Conservation (phyloP, 2,329 filamentous ascomycete species). For the Claviceps digitariae region DNA sequence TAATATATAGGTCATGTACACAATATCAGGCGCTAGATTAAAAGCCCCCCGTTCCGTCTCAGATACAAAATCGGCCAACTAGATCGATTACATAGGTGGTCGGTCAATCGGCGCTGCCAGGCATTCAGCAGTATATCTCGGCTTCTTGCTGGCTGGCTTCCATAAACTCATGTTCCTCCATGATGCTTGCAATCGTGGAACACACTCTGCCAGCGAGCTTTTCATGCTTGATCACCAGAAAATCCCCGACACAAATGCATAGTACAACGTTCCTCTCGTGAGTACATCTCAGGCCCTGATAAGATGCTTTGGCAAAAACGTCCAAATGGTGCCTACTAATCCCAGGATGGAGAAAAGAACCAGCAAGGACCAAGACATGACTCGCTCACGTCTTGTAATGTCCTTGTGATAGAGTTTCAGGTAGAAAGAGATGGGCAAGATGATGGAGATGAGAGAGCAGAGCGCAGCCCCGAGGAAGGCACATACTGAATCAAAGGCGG, state of each 20-base stretch:
- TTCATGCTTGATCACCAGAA: too few relatives aligned
- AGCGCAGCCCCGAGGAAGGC: conserved; percentile 78
- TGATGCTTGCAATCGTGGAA: not conserved
- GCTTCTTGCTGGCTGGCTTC: not conserved
- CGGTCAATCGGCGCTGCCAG: too few relatives aligned
- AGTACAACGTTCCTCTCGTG: too few relatives aligned
- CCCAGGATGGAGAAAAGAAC: conserved; percentile 56
- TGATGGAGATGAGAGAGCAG: conserved; percentile 89
- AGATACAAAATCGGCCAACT: too few relatives aligned
- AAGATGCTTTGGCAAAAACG: conserved; percentile 68
- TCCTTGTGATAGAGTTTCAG: conserved; percentile 75
- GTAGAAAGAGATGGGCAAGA: conserved; percentile 78
- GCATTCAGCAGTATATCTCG: not conserved
- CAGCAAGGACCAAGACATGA: conserved; percentile 56
- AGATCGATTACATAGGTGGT: too few relatives aligned
- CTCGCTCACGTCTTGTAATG: conserved; percentile 48
- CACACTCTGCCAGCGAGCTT: not conserved
- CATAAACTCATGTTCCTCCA: not conserved
- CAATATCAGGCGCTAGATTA: too few relatives aligned
- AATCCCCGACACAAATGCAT: not conserved
- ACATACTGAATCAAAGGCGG: conserved; percentile 82
- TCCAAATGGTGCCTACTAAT: conserved; percentile 69
- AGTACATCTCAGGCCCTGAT: conserved; percentile 31
- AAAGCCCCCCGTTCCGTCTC: too few relatives aligned
- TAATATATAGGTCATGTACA: too few relatives aligned